Percentiles rank a stretch among this genome's conserved stretches.
phyloP scores from a whole-genome alignment of 257 asterid genomes.

The Rehmannia glutinosa region DNA sequence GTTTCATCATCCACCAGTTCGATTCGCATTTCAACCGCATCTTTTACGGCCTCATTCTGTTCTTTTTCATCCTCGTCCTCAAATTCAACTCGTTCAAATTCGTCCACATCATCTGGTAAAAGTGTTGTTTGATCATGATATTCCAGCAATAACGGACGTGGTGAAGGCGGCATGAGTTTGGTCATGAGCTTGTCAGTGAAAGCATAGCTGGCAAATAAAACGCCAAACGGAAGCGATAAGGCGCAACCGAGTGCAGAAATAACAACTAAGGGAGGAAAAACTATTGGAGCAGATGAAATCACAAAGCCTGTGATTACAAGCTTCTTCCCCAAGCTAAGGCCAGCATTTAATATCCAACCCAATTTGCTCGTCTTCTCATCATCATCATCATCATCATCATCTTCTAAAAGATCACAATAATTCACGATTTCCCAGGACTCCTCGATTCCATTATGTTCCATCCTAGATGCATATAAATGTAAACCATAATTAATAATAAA shows the following conservation, averaged over 20 bases:
- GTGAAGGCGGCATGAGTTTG: slow-evolving; percentile 42
- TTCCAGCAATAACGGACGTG: slow-evolving; percentile 20
- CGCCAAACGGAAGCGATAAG: slow-evolving; percentile 53
- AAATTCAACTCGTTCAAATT: not conserved
- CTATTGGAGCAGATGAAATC: slow-evolving; percentile 59
- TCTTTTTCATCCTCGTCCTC: slow-evolving; percentile 15
- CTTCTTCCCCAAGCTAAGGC: slow-evolving; percentile 55
- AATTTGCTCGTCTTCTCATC: slow-evolving; percentile 20
- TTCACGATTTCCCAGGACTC: not conserved
- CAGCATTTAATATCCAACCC: slow-evolving; percentile 40
- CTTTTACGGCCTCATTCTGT: slow-evolving; percentile 10
- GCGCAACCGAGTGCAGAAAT: slow-evolving; percentile 59
- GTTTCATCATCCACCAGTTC: slow-evolving; percentile 9
- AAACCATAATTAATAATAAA: not conserved
- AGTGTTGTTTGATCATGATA: slow-evolving; percentile 20
- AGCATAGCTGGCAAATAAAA: slow-evolving; percentile 56
- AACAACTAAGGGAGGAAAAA: slow-evolving; percentile 64
- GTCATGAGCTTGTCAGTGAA: slow-evolving; percentile 66
- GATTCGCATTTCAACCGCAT: slow-evolving; percentile 23
- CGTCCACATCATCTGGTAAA: not conserved
- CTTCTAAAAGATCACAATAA: not conserved
- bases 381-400: too few species aligned
- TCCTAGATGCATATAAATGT: too few species aligned
- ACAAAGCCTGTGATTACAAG: slow-evolving; percentile 47
- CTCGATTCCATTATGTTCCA: not conserved